Base-by-base conservation (phyloP, 169 alveolate species). In the Haemoproteus tartakovskyi region DNA sequence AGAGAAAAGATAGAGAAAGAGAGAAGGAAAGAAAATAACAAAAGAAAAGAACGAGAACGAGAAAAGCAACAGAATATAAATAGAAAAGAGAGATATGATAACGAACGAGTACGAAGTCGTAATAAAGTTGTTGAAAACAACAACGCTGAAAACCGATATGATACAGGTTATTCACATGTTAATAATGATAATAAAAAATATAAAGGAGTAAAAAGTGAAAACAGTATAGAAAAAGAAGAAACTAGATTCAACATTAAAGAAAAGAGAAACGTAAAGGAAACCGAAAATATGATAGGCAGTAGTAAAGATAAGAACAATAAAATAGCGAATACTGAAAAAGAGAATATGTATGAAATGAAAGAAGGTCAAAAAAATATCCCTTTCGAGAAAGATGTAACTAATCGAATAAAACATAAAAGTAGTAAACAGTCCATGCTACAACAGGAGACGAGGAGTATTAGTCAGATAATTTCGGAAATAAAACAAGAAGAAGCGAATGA, bases 401-500 rank as follows among this genome's bases (percentile, higher is more conserved):
- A 9, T 9, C 43, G 9, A 33, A 33, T 6, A 6, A 9, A 6
- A 5, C 14, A 33, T 33, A 33, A 9, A 6, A 33, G 43, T 33
- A 33, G 9, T 33, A 33, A 33, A 6, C 14, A 33, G 5, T 33
- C 5, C 9, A 33, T 33, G 5, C n/a, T n/a, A n/a, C n/a, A n/a
- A n/a, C n/a, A n/a, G 37, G 29, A 56, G 16, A 56, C 2, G n/a
- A 70, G 21, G 29, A 56, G 62, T 50, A 70, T 70, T 56, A 54
- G 26, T 18, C 11, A 18, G 26, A 70, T 70, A 19, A 70, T 70
- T 41, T 62, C 52, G 48, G 78, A 70, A 18, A 70, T 70, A 70
- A 70, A 70, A 37, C 27, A 43, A 14, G 84, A 70, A 45, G 84
- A 70, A 41, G 30, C 62, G n/a, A 70, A 70, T 37, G 84, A 70